These are phyloP conservation scores for Aureobasidium vineae DNA, from an alignment of 2,329 filamentous ascomycete species.

Conservation along the genomic window DNA sequence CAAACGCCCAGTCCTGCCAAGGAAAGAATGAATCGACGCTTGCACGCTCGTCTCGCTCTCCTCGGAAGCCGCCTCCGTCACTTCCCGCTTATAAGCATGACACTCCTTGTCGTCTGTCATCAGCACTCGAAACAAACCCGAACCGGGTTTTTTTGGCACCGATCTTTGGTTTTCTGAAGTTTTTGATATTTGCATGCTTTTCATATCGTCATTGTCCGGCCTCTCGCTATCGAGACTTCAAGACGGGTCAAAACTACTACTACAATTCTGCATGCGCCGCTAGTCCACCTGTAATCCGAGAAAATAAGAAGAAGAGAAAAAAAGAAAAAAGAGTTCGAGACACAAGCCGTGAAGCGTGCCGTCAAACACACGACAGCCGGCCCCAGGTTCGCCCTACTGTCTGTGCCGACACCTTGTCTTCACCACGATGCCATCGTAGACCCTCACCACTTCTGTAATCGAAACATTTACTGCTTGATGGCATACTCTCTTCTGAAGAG, in stretches of 20 bases:
- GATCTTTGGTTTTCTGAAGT: neutral
- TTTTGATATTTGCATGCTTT: slow-evolving; percentile 19
- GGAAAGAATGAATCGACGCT: neutral
- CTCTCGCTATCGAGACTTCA: slow-evolving; percentile 3
- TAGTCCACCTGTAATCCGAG: slow-evolving; percentile 1
- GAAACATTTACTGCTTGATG: slow-evolving; percentile 46
- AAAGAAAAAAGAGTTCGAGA: slow-evolving; percentile 6
- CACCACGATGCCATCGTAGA: slow-evolving; percentile 11
- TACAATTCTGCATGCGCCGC: slow-evolving; percentile 22
- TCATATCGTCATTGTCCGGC: slow-evolving; percentile 17
- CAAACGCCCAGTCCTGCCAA: neutral
- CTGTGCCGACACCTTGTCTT: slow-evolving; percentile 14
- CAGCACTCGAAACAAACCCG: neutral
- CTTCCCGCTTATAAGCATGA: neutral
- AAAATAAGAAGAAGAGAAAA: slow-evolving; percentile 13
- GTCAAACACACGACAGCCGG: slow-evolving; percentile 14
- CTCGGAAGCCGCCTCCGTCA: slow-evolving; percentile 5
- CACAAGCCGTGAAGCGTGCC: slow-evolving; percentile 10
- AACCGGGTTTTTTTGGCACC: neutral
- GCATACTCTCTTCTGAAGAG: slow-evolving; percentile 53
- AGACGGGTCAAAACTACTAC: slow-evolving; percentile 17
- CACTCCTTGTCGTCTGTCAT: neutral
- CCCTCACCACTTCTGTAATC: neutral
- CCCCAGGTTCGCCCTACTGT: neutral
- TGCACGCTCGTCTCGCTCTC: neutral